Evolutionary conservation across 176 grass and related monocot species (phyloP), one percentile per base, ranked within the genome.

Genomic region (Themeda triandra): DNA sequence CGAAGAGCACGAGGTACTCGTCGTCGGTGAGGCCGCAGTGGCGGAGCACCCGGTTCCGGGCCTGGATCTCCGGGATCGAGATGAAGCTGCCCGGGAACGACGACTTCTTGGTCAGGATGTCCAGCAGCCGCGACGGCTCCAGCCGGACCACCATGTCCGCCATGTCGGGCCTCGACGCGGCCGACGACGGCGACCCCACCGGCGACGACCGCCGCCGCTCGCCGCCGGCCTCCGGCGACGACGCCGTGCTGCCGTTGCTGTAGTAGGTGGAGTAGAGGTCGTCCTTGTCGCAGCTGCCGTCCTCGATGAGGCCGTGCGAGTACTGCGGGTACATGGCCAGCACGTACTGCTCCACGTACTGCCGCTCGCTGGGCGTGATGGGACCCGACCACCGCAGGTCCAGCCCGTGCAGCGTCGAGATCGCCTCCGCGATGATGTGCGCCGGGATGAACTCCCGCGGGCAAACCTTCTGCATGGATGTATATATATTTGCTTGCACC

Each of bases 311-410:
- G 7, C 92, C 92, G 53, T 94, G 87, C 1, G 89, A 94, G 87
- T 94, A 94, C 78, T 94, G 92, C 8, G 92, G 92, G 77, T 94
- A 94, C 68, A 85, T 94, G n/a, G 89, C 87, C 60, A 85, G 63
- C 56, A 94, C 89, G 56, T 94, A 91, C 68, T 94, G 84, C 81
- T 89, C 89, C 35, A 94, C 92, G 36, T 94, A 94, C 18, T 74
- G 80, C 37, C 87, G 87, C 87, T 94, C 92, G 29, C 24, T 87
- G 23, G 84, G 87, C 17, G 92, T 94, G 63, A 94, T 94, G 5
- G 92, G 92, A 18, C 92, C 92, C 30, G 92, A 94, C 92, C 92
- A 94, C 73, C 92, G 72, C 3, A 94, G 89, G 73, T 94, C 89
- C 30, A 94, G 76, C 0, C 89, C 92, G 41, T 82, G 89, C 59